These are phyloP conservation scores for Tricholoma sp. DNA, from an alignment of 768 basidiomycete genomes.

Conservation along the genomic window DNA sequence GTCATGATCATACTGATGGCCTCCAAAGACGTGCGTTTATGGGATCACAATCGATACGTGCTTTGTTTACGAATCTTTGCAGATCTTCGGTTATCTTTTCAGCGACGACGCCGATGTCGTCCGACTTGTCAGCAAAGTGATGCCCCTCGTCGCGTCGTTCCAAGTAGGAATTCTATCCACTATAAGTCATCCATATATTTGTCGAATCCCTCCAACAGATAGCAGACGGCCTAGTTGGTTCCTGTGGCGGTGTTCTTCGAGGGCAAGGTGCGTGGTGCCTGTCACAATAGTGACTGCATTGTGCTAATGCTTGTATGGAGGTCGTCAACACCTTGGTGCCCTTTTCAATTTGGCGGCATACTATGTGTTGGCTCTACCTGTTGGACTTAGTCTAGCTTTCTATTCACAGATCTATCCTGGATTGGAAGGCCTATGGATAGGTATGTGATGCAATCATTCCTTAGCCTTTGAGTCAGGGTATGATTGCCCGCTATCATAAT, in stretches of 20 bases:
- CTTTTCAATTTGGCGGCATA: slow-evolving; percentile 72
- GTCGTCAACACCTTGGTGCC: slow-evolving; percentile 70
- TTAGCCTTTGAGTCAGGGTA: slow-evolving; percentile 22
- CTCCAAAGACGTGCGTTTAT: slow-evolving; percentile 45
- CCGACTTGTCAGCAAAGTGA: slow-evolving; percentile 53
- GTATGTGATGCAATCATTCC: slow-evolving; percentile 29
- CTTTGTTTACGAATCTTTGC: not conserved
- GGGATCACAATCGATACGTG: not conserved
- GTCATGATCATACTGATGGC: slow-evolving; percentile 59
- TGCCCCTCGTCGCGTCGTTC: slow-evolving; percentile 72
- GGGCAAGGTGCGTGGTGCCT: slow-evolving; percentile 56
- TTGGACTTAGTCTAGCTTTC: slow-evolving; percentile 73
- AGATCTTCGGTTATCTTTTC: slow-evolving; percentile 66
- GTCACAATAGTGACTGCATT: not conserved
- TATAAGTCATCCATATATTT: not conserved
- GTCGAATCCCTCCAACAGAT: not conserved
- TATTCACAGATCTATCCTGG: slow-evolving; percentile 35
- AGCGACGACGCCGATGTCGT: slow-evolving; percentile 61
- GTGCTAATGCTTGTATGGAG: slow-evolving; percentile 22
- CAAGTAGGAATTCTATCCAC: slow-evolving; percentile 41
- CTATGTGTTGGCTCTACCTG: slow-evolving; percentile 73
- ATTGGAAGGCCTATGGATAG: slow-evolving; percentile 78
- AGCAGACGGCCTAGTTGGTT: slow-evolving; percentile 67
- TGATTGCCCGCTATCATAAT: not conserved
- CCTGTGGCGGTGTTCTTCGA: slow-evolving; percentile 71